A percentile compares a stretch with the other conserved stretches of the same genome.
Conservation (phyloP, 257 asterid species). For the Anisodus acutangulus region DNA sequence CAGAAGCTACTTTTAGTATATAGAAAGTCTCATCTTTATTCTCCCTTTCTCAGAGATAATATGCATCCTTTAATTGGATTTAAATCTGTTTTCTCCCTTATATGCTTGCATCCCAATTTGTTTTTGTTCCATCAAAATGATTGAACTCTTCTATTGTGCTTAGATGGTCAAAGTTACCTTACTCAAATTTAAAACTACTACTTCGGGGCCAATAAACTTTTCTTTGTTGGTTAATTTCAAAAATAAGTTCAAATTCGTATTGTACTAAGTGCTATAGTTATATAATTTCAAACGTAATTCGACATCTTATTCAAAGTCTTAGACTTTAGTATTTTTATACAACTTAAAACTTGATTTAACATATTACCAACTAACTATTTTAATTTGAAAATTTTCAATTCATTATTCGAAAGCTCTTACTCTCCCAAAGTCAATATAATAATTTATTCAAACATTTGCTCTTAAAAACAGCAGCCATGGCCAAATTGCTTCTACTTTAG, state of each 20-base stretch:
- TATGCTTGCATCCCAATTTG: neutral
- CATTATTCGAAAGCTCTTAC: neutral
- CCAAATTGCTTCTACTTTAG: neutral
- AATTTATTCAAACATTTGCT: neutral
- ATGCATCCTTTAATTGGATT: neutral
- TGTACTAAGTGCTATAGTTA: neutral
- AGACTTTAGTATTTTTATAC: neutral
- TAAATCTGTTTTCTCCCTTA: neutral
- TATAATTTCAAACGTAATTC: neutral
- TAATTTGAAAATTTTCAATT: neutral
- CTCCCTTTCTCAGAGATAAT: neutral
- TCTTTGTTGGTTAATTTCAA: neutral
- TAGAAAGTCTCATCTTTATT: neutral
- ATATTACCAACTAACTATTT: neutral
- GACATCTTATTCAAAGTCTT: neutral
- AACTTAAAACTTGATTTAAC: neutral
- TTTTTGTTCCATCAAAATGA: neutral
- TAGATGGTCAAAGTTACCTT: neutral
- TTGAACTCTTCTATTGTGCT: neutral
- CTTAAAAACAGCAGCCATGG: neutral
- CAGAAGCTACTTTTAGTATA: neutral
- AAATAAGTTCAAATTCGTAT: neutral
- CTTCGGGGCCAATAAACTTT: neutral
- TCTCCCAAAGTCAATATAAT: neutral
- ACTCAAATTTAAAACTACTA: neutral